Percentiles rank a stretch among this genome's conserved stretches.
Conservation (phyloP, 176 grass and related monocot species). For the Hyparrhenia diplandra region DNA sequence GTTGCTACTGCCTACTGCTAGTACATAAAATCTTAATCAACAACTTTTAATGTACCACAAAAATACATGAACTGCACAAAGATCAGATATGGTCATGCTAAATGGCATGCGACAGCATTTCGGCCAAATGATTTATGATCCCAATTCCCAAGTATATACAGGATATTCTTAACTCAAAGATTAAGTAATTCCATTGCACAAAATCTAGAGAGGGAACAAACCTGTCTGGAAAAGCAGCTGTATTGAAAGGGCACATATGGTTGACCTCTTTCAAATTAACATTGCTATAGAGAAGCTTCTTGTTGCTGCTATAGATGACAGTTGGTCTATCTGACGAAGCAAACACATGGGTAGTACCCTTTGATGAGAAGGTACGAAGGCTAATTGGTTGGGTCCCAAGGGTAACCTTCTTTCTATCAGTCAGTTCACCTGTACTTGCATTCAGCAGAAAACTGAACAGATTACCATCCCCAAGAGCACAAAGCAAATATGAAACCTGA, state of each 20-base stretch:
- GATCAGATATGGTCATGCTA: not conserved
- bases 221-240: slow-evolving; percentile 94
- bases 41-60: not conserved
- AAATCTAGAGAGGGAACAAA: slow-evolving; percentile 30
- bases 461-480: slow-evolving; percentile 95
- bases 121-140: not conserved
- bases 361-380: slow-evolving; percentile 92
- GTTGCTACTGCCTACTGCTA: not conserved
- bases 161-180: not conserved
- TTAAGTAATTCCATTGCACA: not conserved
- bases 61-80: not conserved
- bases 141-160: slow-evolving; percentile 6
- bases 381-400: slow-evolving; percentile 94
- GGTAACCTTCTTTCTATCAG: slow-evolving; percentile 88
- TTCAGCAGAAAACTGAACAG: slow-evolving; percentile 86
- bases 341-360: slow-evolving; percentile 89
- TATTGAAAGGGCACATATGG: slow-evolving; percentile 96
- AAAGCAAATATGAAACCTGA: slow-evolving; percentile 88
- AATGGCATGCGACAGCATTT: not conserved
- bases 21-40: not conserved
- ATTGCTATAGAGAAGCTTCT: slow-evolving; percentile 97
- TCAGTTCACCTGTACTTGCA: slow-evolving; percentile 59
- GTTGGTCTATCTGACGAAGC: slow-evolving; percentile 95
- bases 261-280: slow-evolving; percentile 97
- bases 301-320: slow-evolving; percentile 97